Percentiles rank a stretch among this genome's conserved stretches.
phyloP scores from a whole-genome alignment of 495 filamentous ascomycete genomes.

The Trichoderma asperelloides region DNA sequence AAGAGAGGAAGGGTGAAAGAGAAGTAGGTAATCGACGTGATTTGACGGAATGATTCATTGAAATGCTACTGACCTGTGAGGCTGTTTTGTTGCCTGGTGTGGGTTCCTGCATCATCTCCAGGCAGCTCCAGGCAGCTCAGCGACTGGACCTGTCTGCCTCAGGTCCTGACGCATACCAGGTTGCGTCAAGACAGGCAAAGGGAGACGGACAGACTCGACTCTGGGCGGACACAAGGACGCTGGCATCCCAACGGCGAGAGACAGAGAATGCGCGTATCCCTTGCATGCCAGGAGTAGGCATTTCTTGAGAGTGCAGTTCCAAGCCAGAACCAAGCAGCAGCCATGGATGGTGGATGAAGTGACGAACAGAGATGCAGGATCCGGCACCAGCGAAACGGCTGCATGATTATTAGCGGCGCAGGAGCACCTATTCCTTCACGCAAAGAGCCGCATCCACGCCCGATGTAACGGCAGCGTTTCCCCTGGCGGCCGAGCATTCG shows the following conservation, averaged over 20 bases:
- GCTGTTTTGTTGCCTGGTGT: not conserved
- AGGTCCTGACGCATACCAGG: not conserved
- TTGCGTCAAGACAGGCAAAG: conserved; percentile 9
- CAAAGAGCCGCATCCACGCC: not conserved
- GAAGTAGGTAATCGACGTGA: not conserved
- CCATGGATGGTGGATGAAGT: not conserved
- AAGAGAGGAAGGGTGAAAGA: not conserved
- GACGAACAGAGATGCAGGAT: not conserved
- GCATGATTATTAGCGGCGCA: not conserved
- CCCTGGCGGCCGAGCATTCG: too few relatives aligned
- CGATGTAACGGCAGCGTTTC: not conserved
- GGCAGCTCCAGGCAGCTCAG: conserved; percentile 11
- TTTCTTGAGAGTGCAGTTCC: not conserved
- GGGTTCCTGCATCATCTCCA: conserved; percentile 6
- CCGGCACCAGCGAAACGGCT: too few relatives aligned
- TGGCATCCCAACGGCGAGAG: not conserved
- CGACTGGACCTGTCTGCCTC: conserved; percentile 17
- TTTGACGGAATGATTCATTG: not conserved
- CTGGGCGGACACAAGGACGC: not conserved
- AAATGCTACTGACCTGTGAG: not conserved
- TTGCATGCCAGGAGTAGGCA: not conserved
- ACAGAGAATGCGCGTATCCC: not conserved
- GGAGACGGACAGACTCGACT: not conserved
- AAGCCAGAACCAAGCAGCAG: not conserved
- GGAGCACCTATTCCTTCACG: not conserved